Evolutionary conservation across 2,329 filamentous ascomycete species (phyloP).

Genomic region (Scedosporium boydii): DNA sequence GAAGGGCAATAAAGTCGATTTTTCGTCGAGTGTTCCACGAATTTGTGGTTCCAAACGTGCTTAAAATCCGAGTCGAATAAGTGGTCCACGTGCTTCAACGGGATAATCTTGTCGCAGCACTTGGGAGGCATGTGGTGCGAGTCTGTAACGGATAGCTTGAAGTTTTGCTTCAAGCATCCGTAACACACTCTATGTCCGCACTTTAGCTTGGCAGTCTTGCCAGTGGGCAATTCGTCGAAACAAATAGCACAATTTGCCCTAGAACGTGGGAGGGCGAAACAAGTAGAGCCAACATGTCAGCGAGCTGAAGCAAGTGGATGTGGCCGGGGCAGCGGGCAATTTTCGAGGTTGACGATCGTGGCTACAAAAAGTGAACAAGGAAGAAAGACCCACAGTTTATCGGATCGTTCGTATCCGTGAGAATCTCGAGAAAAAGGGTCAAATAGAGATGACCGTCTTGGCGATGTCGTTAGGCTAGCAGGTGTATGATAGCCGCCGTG

Average conservation of each 20-base stretch:
- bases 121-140: constrained; percentile 75
- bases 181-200: constrained; percentile 80
- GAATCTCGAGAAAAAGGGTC: background rate
- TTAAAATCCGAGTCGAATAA: constrained; percentile 70
- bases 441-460: constrained; percentile 1
- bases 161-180: constrained; percentile 62
- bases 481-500: constrained; percentile 1
- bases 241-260: constrained; percentile 68
- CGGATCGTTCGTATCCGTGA: background rate
- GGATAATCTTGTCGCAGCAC: constrained; percentile 72
- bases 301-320: background rate
- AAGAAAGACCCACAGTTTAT: background rate
- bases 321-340: background rate
- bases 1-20: constrained; percentile 72
- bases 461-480: constrained; percentile 3
- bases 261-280: background rate
- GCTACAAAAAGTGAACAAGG: background rate
- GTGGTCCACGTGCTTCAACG: constrained; percentile 64
- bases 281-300: background rate
- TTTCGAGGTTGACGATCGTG: background rate
- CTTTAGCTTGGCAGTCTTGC: constrained; percentile 59
- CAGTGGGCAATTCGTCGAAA: constrained; percentile 54
- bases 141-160: constrained; percentile 66
- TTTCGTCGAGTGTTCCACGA: constrained; percentile 62
- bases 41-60: constrained; percentile 71